Conservation (phyloP, 441 rosid species). For the Corymbia citriodora region DNA sequence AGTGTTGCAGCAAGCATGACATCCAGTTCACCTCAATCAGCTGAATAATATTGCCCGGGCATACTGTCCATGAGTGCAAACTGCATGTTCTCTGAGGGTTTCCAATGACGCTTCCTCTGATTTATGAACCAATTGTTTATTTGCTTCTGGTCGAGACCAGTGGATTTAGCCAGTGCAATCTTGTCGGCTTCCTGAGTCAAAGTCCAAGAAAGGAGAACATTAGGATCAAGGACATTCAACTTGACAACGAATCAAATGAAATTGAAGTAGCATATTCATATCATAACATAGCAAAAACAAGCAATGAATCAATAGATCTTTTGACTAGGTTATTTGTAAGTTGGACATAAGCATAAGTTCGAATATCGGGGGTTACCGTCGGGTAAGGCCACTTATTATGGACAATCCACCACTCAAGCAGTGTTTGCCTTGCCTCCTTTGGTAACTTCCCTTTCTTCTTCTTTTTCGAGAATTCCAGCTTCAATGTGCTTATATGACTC, state of each 20-base stretch:
- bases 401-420: conserved; percentile 58
- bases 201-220: neutral
- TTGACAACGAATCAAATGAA: neutral
- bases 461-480: conserved; percentile 63
- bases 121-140: conserved; percentile 97
- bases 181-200: conserved; percentile 72
- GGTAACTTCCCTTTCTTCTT: conserved; percentile 76
- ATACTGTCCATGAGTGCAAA: conserved; percentile 45
- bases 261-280: neutral
- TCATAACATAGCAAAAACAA: neutral
- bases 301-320: neutral
- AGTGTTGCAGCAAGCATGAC: neutral
- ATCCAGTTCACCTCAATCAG: conserved; percentile 34
- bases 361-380: conserved; percentile 31
- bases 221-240: neutral
- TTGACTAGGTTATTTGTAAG: neutral
- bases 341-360: neutral
- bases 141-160: conserved; percentile 92
- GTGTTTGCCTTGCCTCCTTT: conserved; percentile 52
- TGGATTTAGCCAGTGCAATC: conserved; percentile 64
- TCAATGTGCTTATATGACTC: conserved; percentile 48
- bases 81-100: conserved; percentile 80
- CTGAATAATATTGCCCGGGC: conserved; percentile 51
- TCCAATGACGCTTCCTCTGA: conserved; percentile 96
- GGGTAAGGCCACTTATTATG: conserved; percentile 78